These are phyloP conservation scores for Lepraria neglecta DNA, from an alignment of 495 filamentous ascomycete genomes.

Conservation along the genomic window DNA sequence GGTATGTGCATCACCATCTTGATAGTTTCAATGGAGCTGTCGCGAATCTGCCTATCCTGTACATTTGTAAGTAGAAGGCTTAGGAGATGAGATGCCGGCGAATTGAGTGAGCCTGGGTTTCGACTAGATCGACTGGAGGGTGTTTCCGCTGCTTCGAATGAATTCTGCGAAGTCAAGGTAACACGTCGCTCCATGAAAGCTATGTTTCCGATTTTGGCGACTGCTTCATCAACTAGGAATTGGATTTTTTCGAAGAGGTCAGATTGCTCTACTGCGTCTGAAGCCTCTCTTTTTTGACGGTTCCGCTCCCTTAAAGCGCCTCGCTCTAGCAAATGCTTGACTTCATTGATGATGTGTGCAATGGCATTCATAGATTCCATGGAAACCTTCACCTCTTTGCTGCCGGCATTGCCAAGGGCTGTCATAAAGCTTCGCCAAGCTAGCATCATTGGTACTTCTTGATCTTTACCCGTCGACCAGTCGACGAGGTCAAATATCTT, in stretches of 20 bases:
- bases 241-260: conserved; percentile 47
- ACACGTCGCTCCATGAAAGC: conserved; percentile 74
- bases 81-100: conserved; percentile 25
- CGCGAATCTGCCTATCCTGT: background rate
- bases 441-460: conserved; percentile 43
- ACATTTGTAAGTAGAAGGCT: conserved; percentile 15
- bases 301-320: conserved; percentile 27
- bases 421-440: conserved; percentile 66
- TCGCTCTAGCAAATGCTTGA: conserved; percentile 60
- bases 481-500: conserved; percentile 45
- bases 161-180: conserved; percentile 38
- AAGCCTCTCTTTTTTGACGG: background rate
- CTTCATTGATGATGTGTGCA: conserved; percentile 57
- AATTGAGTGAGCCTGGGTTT: conserved; percentile 17
- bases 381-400: conserved; percentile 85
- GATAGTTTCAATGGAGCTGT: conserved; percentile 11
- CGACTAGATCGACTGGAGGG: conserved; percentile 41
- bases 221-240: conserved; percentile 54
- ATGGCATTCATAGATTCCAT: conserved; percentile 74
- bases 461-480: conserved; percentile 39
- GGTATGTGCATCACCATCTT: conserved; percentile 21
- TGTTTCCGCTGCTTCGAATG: conserved; percentile 43
- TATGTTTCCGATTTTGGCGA: conserved; percentile 60
- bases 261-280: conserved; percentile 12
- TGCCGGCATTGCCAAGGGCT: conserved; percentile 68